Base-by-base conservation (phyloP, 2,329 filamentous ascomycete genomes). In the Penicillium verrucosum region DNA sequence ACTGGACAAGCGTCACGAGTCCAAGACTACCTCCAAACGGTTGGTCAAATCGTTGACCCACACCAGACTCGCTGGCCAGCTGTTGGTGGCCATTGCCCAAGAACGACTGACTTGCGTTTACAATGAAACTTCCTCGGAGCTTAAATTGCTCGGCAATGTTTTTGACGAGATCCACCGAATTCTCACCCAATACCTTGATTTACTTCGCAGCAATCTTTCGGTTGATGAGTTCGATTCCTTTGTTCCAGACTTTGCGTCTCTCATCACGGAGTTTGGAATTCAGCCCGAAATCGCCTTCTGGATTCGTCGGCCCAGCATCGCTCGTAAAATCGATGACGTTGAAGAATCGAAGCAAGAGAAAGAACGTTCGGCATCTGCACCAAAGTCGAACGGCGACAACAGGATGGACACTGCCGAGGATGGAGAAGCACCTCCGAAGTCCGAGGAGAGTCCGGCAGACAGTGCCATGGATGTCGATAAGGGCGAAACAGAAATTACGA, bases 11-110 rank as follows among this genome's bases (percentile, higher is more conserved):
- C 89, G 93, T 21, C 89, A 92, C 63, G 86, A 89, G 62, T 88
- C 85, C 11, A 83, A 82, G 54, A 85, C 82, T 55, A 91, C 90
- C 44, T 90, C 92, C 0, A 88, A 87, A 66, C 86, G 93, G 25
- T 81, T 99, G 2, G 86, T 96, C 71, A 87, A 86, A 67, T 87
- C 90, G 12, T 79, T 99, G 37, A 86, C 88, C 3, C 87, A 92
- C 23, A 89, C 89, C 0, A 86, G 86, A 48, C 82, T 97, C 49
- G 90, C 89, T 25, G 88, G 89, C 1, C 88, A 90, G 58, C 81
- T 97, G 2, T 82, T 99, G n/a, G 84, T 97, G 65, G 89, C 92
- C 43, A 88, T 99, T 65, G 90, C 92, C 0, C 92, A 97, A 69
- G 92, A 96, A 73, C 86, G 91, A 45, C 88, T 95, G 69, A 86